Evolutionary conservation across 495 filamentous ascomycete species (phyloP).

Genomic region (Penicillium waksmanii): DNA sequence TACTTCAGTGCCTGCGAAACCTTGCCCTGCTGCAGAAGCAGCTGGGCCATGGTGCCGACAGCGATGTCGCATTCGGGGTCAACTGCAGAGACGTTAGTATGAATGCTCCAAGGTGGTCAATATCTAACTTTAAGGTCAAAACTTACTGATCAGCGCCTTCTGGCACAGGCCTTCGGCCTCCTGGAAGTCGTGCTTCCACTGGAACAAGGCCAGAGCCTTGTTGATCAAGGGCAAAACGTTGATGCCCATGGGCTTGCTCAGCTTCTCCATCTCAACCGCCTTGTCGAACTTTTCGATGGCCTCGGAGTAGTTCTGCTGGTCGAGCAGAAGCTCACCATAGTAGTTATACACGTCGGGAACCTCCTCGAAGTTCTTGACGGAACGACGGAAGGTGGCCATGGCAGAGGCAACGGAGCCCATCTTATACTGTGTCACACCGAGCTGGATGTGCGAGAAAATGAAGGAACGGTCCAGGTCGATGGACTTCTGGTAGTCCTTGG

Average conservation of each 20-base stretch:
- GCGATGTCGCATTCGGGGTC: slow-evolving; percentile 99
- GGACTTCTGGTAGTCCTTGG: slow-evolving; percentile 98
- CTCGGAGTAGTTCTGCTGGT: slow-evolving; percentile 93
- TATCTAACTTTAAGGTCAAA: background rate
- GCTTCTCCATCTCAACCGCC: slow-evolving; percentile 96
- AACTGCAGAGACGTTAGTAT: slow-evolving; percentile 57
- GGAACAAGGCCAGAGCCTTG: slow-evolving; percentile 95
- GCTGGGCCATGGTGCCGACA: slow-evolving; percentile 97
- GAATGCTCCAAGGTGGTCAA: background rate
- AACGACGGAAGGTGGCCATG: slow-evolving; percentile 96
- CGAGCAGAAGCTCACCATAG: slow-evolving; percentile 96
- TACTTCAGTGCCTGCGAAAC: slow-evolving; percentile 94
- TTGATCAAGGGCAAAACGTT: slow-evolving; percentile 98
- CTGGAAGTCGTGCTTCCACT: slow-evolving; percentile 94
- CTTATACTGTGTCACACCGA: slow-evolving; percentile 99
- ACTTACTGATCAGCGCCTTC: slow-evolving; percentile 94
- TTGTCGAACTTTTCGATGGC: slow-evolving; percentile 98
- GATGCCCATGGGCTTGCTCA: slow-evolving; percentile 88
- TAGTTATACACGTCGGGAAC: slow-evolving; percentile 99
- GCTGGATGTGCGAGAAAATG: slow-evolving; percentile 99
- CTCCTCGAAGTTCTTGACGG: slow-evolving; percentile 97
- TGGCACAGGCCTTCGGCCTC: slow-evolving; percentile 96
- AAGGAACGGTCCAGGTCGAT: slow-evolving; percentile 95
- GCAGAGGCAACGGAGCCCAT: slow-evolving; percentile 97
- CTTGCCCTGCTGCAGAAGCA: slow-evolving; percentile 97